Percentiles rank a stretch among this genome's conserved stretches.
Conservation (phyloP, 2,329 filamentous ascomycete species). For the Diaporthe sp. region DNA sequence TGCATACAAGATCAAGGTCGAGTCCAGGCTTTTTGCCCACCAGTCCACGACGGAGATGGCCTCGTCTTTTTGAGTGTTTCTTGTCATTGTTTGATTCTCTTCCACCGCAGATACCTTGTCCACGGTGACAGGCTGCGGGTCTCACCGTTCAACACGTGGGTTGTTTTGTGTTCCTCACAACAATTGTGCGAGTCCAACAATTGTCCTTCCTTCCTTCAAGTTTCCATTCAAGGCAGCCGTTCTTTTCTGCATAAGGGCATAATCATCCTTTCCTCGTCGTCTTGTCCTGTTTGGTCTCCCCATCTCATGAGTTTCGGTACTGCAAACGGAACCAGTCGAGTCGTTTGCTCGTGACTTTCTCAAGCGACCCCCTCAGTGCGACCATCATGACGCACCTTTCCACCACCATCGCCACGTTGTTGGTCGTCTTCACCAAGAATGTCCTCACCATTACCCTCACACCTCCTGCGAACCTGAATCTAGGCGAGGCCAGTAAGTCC, state of each 20-base stretch:
- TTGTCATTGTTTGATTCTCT: neutral
- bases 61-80: neutral
- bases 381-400: slow-evolving; percentile 39
- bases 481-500: slow-evolving; percentile 53
- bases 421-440: slow-evolving; percentile 43
- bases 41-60: neutral
- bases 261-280: neutral
- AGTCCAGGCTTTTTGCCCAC: neutral
- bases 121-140: neutral
- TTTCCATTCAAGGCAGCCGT: neutral
- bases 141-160: slow-evolving; percentile 20
- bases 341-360: neutral
- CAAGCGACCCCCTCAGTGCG: neutral
- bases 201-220: neutral
- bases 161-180: neutral
- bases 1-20: slow-evolving; percentile 1
- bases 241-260: neutral
- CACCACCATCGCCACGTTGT: slow-evolving; percentile 42
- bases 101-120: slow-evolving; percentile 1
- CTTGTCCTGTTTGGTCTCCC: neutral
- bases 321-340: neutral
- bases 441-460: slow-evolving; percentile 41
- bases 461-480: slow-evolving; percentile 53
- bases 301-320: neutral
- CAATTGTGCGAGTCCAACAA: neutral